Percentiles rank a stretch among this genome's conserved stretches.
Conservation (phyloP, 306 rosid genomes). For the Arachis hypogaea region DNA sequence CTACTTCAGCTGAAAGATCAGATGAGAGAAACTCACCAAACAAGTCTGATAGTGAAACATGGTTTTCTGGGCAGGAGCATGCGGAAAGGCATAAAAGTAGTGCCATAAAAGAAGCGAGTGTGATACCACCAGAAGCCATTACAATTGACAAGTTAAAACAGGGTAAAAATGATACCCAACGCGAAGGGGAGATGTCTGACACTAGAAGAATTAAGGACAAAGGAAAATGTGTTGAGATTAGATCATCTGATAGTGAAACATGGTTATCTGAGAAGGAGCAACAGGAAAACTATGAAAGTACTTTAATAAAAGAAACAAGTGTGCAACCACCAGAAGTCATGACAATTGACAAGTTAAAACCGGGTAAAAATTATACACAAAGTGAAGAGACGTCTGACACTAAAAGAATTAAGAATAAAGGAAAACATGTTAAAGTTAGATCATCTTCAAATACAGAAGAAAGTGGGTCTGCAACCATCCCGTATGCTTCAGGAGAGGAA, state of each 20-base stretch:
- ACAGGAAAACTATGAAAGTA: conserved; percentile 59
- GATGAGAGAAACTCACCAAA: conserved; percentile 63
- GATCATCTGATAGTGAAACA: conserved; percentile 64
- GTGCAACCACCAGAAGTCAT: conserved; percentile 41
- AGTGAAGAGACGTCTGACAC: conserved; percentile 47
- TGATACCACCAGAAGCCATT: conserved; percentile 42
- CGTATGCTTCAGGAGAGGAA: conserved; percentile 62
- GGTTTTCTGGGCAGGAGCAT: conserved; percentile 76
- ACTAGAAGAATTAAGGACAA: conserved; percentile 45
- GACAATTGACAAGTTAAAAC: conserved; percentile 52
- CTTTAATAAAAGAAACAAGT: conserved; percentile 43
- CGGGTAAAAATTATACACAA: conserved; percentile 33
- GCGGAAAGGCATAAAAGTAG: conserved; percentile 58
- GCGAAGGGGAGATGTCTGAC: conserved; percentile 45
- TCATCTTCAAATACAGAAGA: conserved; percentile 48
- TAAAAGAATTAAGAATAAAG: conserved; percentile 47
- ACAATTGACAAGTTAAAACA: conserved; percentile 51
- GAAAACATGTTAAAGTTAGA: conserved; percentile 54
- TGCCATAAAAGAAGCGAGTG: conserved; percentile 42
- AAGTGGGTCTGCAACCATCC: conserved; percentile 54
- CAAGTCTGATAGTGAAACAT: conserved; percentile 69
- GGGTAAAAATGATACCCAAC: conserved; percentile 35
- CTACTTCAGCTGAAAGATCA: conserved; percentile 54
- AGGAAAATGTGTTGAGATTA: conserved; percentile 55
- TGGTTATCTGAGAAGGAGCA: conserved; percentile 77